Conservation (phyloP, 2,329 filamentous ascomycete genomes). For the Ophiocordyceps polyrhachis-furcata region DNA sequence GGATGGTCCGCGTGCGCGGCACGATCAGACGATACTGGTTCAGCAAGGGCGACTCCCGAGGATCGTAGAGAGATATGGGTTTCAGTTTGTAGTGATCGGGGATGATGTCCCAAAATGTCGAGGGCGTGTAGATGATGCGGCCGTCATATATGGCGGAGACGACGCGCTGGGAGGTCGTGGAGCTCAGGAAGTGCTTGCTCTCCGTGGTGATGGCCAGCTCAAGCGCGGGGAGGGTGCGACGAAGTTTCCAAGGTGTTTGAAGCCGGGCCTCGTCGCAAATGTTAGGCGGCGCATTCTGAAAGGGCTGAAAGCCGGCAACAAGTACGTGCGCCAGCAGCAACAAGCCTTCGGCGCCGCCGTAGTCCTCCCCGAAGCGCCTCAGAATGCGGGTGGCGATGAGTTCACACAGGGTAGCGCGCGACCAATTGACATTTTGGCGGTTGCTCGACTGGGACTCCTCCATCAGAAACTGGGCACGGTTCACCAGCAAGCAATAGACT, state of each 20-base stretch:
- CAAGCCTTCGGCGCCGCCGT: constrained; percentile 50
- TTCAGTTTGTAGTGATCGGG: constrained; percentile 75
- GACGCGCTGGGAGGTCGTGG: constrained; percentile 63
- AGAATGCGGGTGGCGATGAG: constrained; percentile 62
- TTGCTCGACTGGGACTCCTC: constrained; percentile 61
- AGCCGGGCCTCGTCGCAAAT: constrained; percentile 39
- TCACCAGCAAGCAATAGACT: constrained; percentile 74
- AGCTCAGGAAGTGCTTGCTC: constrained; percentile 60
- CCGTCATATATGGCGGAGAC: constrained; percentile 70
- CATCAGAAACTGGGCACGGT: constrained; percentile 59
- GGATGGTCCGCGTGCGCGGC: constrained; percentile 54
- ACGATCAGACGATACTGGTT: constrained; percentile 79
- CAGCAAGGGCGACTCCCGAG: constrained; percentile 52
- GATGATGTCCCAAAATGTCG: constrained; percentile 64
- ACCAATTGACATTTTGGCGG: constrained; percentile 64
- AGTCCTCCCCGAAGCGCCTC: constrained; percentile 61
- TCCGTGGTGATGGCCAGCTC: constrained; percentile 72
- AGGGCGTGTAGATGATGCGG: constrained; percentile 65
- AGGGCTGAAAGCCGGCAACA: constrained; percentile 69
- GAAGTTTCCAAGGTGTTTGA: constrained; percentile 26
- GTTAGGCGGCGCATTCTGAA: constrained; percentile 59
- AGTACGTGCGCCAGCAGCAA: constrained; percentile 61
- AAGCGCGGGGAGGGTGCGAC: constrained; percentile 52
- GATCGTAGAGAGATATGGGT: constrained; percentile 66
- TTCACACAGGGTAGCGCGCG: constrained; percentile 62